Base-by-base conservation (phyloP, 2,329 filamentous ascomycete species). In the Monosporascus sp. region DNA sequence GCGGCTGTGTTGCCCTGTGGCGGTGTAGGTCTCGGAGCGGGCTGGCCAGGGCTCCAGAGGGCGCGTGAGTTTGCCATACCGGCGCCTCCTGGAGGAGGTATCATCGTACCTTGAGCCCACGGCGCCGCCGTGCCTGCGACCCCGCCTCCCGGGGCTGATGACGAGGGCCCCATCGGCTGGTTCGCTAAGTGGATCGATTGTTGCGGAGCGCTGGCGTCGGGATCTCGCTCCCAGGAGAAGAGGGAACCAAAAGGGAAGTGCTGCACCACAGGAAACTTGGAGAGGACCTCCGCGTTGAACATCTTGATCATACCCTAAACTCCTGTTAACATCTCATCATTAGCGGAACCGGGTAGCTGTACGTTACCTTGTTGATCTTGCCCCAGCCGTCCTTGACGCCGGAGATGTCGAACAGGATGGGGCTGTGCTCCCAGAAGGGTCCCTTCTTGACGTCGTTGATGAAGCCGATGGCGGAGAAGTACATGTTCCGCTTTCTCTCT, bases 191-290 rank as follows among this genome's bases (percentile, higher is more conserved):
- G 85, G 0, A 81, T 71, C 7, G 81, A 81, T 24, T 76, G 67
- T 7, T 73, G 64, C 0, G 79, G 78, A 1, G 69, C 60, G 1
- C 70, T 61, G 1, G 86, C 85, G 51, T 81, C 73, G 0, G 86
- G 86, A 65, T 91, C 86, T 47, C 69, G 72, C 2, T 90, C 84
- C 87, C 88, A 93, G 38, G 81, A 83, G 66, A 93, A 91, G n/a
- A 94, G 74, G 6, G 85, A 87, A 26, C 90, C 90, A 61, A 94
- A 93, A 3, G 81, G 83, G 61, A 94, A 97, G 71, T 99, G 94
- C 72, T 99, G 94, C n/a, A 99, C 91, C 3, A 99, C 94, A 3
- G 94, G 94, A 66, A 97, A 97, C 71, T 99, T 99, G 40, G 89
- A 90, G 16, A 99, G 78, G 3, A 99, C 94, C 74, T 99, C 94